Conservation (phyloP, 306 rosid species). For the Sicyos baderoa region DNA sequence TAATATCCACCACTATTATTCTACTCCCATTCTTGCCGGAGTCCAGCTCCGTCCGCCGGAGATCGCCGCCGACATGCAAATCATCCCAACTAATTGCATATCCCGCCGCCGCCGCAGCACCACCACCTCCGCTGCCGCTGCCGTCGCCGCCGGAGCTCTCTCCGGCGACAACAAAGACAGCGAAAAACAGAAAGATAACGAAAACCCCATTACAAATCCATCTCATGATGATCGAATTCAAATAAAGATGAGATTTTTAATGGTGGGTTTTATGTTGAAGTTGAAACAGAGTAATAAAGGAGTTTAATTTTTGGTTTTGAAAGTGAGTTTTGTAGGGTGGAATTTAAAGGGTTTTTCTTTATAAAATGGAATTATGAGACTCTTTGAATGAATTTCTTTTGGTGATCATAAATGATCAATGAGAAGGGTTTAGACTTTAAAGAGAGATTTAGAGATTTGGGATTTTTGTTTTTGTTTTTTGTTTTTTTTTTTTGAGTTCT, state of each 20-base stretch:
- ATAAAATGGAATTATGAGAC: background rate
- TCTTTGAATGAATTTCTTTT: background rate
- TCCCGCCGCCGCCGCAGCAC: background rate
- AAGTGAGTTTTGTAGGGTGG: background rate
- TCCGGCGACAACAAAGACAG: background rate
- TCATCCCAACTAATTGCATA: conserved; percentile 67
- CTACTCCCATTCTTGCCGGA: conserved; percentile 14
- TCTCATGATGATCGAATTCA: background rate
- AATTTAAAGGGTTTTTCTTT: background rate
- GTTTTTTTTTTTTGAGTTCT: background rate
- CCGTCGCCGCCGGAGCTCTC: background rate
- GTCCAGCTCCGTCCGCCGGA: conserved; percentile 19
- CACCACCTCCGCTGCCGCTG: conserved; percentile 7
- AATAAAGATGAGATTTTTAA: background rate
- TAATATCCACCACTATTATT: conserved; percentile 52
- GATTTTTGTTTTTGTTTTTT: too few relatives aligned
- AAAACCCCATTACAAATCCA: background rate
- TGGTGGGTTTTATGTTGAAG: background rate
- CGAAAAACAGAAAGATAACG: background rate
- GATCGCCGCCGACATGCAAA: conserved; percentile 40
- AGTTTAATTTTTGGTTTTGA: background rate
- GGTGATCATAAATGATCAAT: background rate
- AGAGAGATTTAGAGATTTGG: background rate
- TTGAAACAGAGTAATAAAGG: background rate
- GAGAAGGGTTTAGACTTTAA: background rate